These are phyloP conservation scores for Kluyveromyces siamensis DNA, from an alignment of 805 yeast species.

Conservation along the genomic window DNA sequence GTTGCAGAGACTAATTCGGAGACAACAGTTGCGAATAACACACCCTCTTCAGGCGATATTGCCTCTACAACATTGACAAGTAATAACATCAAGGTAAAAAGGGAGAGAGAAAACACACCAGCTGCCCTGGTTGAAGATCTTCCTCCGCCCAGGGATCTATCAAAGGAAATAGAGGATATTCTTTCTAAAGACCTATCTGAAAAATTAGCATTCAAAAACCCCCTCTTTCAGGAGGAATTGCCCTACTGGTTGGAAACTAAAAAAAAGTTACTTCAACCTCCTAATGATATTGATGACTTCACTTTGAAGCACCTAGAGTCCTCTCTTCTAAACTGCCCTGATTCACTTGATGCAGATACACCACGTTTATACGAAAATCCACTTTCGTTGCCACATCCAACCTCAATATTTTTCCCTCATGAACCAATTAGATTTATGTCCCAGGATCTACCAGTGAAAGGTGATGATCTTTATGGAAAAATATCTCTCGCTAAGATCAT, in stretches of 20 bases:
- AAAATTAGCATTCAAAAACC: slow-evolving; percentile 21
- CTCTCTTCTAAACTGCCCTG: slow-evolving; percentile 84
- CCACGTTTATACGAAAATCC: slow-evolving; percentile 45
- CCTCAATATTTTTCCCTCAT: slow-evolving; percentile 79
- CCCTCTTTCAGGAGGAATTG: slow-evolving; percentile 23
- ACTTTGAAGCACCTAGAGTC: slow-evolving; percentile 45
- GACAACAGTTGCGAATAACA: background rate
- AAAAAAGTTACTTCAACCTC: slow-evolving; percentile 22
- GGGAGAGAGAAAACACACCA: slow-evolving; percentile 5
- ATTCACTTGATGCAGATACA: slow-evolving; percentile 88
- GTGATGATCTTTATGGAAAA: slow-evolving; percentile 24
- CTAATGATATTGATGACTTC: slow-evolving; percentile 20
- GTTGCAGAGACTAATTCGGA: slow-evolving; percentile 6
- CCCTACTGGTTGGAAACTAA: slow-evolving; percentile 24
- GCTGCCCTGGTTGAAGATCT: slow-evolving; percentile 5
- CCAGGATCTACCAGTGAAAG: slow-evolving; percentile 6
- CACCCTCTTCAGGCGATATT: background rate
- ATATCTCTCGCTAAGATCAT: slow-evolving; percentile 48
- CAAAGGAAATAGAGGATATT: slow-evolving; percentile 21
- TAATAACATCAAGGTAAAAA: background rate
- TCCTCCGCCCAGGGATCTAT: slow-evolving; percentile 21
- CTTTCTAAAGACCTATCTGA: slow-evolving; percentile 18
- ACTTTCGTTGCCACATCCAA: slow-evolving; percentile 80
- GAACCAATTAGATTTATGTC: slow-evolving; percentile 29
- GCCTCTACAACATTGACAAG: background rate